Percentiles rank a stretch among this genome's conserved stretches.
Conservation (phyloP, 306 rosid species). For the Rosa persica region DNA sequence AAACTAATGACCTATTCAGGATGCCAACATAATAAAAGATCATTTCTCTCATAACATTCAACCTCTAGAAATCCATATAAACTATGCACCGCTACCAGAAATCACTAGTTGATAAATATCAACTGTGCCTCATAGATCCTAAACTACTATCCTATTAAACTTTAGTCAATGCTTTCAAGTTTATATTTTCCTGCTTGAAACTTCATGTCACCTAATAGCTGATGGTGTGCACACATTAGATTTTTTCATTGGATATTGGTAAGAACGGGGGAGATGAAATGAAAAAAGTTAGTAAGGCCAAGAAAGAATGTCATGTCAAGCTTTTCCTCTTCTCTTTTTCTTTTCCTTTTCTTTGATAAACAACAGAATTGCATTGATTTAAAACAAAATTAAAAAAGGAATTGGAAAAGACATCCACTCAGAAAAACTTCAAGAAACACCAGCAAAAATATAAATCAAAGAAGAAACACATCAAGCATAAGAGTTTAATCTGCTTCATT, state of each 20-base stretch:
- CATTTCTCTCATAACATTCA: constrained; percentile 7
- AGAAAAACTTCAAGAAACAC: neutral
- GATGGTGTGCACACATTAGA: neutral
- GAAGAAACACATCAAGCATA: neutral
- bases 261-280: neutral
- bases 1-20: neutral
- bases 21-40: neutral
- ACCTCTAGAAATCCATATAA: constrained; percentile 6
- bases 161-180: neutral
- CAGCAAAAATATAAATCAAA: neutral
- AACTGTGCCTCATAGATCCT: constrained; percentile 6
- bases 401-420: neutral
- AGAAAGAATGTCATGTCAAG: neutral
- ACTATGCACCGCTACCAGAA: neutral
- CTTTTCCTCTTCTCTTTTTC: neutral
- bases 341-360: neutral
- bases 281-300: neutral
- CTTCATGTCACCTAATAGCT: neutral
- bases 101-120: neutral
- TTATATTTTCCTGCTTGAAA: neutral
- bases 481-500: neutral
- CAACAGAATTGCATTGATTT: neutral
- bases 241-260: neutral
- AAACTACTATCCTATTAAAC: neutral
- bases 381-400: neutral